A percentile compares a stretch with the other conserved stretches of the same genome.
Conservation (phyloP, 805 yeast species). For the Yamadazyma olivae region DNA sequence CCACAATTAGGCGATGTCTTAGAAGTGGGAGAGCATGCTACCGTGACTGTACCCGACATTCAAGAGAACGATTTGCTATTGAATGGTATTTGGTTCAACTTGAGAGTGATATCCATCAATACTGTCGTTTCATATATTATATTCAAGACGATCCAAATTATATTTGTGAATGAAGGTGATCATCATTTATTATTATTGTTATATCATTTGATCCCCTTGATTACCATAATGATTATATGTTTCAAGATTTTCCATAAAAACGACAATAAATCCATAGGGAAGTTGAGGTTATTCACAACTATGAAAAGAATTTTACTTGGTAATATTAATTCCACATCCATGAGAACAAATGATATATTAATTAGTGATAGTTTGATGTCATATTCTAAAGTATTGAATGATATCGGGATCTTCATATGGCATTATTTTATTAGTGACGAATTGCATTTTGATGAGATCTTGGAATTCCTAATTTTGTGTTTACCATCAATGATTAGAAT, state of each 20-base stretch:
- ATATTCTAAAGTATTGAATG: conserved; percentile 72
- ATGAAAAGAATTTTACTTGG: conserved; percentile 56
- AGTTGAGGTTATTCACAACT: conserved; percentile 45
- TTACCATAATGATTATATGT: conserved; percentile 33
- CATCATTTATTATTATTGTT: conserved; percentile 10
- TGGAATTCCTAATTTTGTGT: conserved; percentile 31
- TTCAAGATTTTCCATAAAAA: conserved; percentile 33
- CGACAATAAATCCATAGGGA: conserved; percentile 29
- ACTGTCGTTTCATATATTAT: conserved; percentile 12
- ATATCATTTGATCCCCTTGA: conserved; percentile 29
- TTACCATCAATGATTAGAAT: conserved; percentile 76
- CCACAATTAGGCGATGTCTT: conserved; percentile 18
- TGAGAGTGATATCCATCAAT: conserved; percentile 23
- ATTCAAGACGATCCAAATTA: conserved; percentile 9
- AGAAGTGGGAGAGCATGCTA: conserved; percentile 30
- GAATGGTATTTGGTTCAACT: conserved; percentile 31
- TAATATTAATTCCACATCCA: conserved; percentile 49
- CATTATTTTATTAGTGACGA: conserved; percentile 34
- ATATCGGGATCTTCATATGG: conserved; percentile 57
- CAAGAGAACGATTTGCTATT: conserved; percentile 30
- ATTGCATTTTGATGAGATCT: conserved; percentile 22
- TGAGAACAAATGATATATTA: conserved; percentile 76
- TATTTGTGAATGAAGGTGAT: conserved; percentile 10
- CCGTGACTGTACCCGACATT: conserved; percentile 26
- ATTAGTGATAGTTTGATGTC: conserved; percentile 84